Conservation (phyloP, 2,329 filamentous ascomycete genomes). For the Boeremia lycopersici region DNA sequence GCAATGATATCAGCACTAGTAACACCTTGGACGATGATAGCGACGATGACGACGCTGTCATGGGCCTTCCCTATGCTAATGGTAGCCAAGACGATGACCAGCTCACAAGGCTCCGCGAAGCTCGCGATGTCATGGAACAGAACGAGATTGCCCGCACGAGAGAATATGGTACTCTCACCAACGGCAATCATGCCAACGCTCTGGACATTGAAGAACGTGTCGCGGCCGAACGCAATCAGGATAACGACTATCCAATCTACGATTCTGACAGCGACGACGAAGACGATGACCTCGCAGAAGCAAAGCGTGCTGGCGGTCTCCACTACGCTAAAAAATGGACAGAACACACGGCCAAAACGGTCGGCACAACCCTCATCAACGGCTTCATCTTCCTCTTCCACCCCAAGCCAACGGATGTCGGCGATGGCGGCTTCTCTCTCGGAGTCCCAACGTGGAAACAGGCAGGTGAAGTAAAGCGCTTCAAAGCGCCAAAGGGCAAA, state of each 20-base stretch:
- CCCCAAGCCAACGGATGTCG: slow-evolving; percentile 53
- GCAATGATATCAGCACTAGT: slow-evolving; percentile 75
- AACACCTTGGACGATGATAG: slow-evolving; percentile 79
- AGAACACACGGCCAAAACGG: slow-evolving; percentile 57
- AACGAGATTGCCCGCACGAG: slow-evolving; percentile 57
- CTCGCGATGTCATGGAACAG: slow-evolving; percentile 57
- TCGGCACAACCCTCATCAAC: slow-evolving; percentile 43
- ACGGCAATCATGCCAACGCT: slow-evolving; percentile 48
- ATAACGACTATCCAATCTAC: slow-evolving; percentile 84
- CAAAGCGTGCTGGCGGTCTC: slow-evolving; percentile 75
- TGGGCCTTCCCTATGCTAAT: slow-evolving; percentile 32
- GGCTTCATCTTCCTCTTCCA: slow-evolving; percentile 42
- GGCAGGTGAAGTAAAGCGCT: slow-evolving; percentile 51
- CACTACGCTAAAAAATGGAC: slow-evolving; percentile 68
- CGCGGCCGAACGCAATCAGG: slow-evolving; percentile 64
- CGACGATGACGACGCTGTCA: slow-evolving; percentile 60
- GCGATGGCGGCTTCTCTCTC: slow-evolving; percentile 47
- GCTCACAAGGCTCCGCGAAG: slow-evolving; percentile 56
- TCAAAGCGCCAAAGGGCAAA: slow-evolving; percentile 81
- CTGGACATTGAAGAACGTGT: slow-evolving; percentile 87
- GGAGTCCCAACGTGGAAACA: slow-evolving; percentile 52
- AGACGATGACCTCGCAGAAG: slow-evolving; percentile 76
- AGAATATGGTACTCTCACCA: slow-evolving; percentile 53
- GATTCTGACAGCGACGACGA: slow-evolving; percentile 88
- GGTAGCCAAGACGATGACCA: slow-evolving; percentile 52